Evolutionary conservation across 768 basidiomycete species (phyloP).

Genomic region (Suillus placidus): DNA sequence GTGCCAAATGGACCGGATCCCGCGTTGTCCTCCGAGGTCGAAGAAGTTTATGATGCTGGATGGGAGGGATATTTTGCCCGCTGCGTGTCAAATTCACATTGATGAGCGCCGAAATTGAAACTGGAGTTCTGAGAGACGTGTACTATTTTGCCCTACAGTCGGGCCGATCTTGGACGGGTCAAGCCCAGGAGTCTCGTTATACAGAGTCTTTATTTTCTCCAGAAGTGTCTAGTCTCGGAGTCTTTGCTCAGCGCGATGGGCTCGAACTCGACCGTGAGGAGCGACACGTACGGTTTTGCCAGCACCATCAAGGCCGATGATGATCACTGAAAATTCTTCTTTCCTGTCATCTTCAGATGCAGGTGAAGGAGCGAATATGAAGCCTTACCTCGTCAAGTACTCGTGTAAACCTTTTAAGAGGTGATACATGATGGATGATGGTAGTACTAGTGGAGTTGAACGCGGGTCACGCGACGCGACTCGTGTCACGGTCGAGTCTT

Average conservation of each 20-base stretch:
- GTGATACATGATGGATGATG: slow-evolving; percentile 83
- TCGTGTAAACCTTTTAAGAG: slow-evolving; percentile 90
- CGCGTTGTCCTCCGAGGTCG: slow-evolving; percentile 94
- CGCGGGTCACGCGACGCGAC: not conserved
- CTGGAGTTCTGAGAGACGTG: slow-evolving; percentile 29
- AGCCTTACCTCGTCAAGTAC: slow-evolving; percentile 74
- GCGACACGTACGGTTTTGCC: slow-evolving; percentile 75
- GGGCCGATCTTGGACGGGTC: slow-evolving; percentile 92
- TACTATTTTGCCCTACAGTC: slow-evolving; percentile 97
- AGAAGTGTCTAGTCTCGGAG: slow-evolving; percentile 64
- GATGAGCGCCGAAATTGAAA: not conserved
- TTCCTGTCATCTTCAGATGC: slow-evolving; percentile 50
- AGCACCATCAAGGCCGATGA: slow-evolving; percentile 90
- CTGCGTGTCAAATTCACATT: slow-evolving; percentile 40
- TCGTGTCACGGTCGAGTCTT: not conserved
- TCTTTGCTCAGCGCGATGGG: not conserved
- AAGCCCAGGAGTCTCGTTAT: slow-evolving; percentile 85
- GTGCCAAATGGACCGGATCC: slow-evolving; percentile 93
- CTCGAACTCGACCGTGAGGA: slow-evolving; percentile 8
- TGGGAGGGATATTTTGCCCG: slow-evolving; percentile 90
- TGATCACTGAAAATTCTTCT: slow-evolving; percentile 92
- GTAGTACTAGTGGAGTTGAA: not conserved
- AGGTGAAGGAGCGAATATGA: not conserved
- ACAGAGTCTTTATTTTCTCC: slow-evolving; percentile 92
- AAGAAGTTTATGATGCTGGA: slow-evolving; percentile 86